Evolutionary conservation across 148 eudicot species (phyloP), one percentile per base, ranked within the genome.

Genomic region (Cornus controversa): DNA sequence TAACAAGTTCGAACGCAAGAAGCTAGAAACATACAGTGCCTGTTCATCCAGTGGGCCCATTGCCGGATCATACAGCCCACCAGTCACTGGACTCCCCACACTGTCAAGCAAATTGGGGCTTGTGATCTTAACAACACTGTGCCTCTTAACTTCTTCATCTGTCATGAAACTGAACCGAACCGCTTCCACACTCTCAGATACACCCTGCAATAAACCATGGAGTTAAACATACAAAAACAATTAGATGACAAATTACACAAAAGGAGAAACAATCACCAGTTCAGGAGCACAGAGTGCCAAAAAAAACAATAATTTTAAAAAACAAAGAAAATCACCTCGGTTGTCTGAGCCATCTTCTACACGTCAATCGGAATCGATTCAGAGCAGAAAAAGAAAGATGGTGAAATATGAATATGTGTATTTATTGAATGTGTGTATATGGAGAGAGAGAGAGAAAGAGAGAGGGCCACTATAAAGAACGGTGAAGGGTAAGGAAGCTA

Each of bases 51-150:
- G 36, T 18, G 99, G 94, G 37, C 99, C 99, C 81, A 96, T 79
- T 6, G 87, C 86, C 53, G 97, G 93, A 75, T 96, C 99, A 80
- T 93, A 96, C 24, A 93, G 89, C 28, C 99, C 99, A 37, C 86
- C 94, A 18, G 89, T 87, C 63, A 84, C 73, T 54, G 98, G 97
- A 27, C 71, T 78, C 1, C 79, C 84, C 26, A 87, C 11, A 34
- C 20, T 26, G 36, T 85, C 88, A 14, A 90, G 76, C 36, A 96
- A 83, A 77, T 68, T 82, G 1, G 93, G 94, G 69, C 86, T 91
- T 28, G 89, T 87, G 29, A 96, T 79, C 77, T 89, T 89, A 70
- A 80, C 72, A 65, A 90, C 83, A 80, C 99, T 96, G 8, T 82
- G 89, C 69, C 65, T 87, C 82, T 82, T 80, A 14, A 89, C 91